Conservation (phyloP, 371 early-diverging fungal species). For the Mucor saturninus region DNA sequence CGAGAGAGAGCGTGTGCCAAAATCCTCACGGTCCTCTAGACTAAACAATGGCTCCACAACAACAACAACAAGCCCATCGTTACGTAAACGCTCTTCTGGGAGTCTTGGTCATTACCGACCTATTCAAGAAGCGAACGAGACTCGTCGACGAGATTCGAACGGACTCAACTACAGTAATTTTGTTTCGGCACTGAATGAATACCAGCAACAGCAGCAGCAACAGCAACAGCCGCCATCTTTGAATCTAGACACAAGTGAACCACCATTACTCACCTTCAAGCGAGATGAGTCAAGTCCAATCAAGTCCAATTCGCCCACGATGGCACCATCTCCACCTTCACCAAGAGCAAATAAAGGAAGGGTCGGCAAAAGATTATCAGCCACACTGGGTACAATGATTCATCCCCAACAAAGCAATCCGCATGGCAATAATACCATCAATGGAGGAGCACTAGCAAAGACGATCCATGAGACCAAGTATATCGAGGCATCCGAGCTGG, state of each 20-base stretch:
- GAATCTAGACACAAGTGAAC: not conserved
- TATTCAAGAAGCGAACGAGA: not conserved
- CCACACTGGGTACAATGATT: conserved; percentile 2
- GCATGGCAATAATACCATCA: not conserved
- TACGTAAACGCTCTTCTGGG: conserved; percentile 21
- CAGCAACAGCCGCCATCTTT: not conserved
- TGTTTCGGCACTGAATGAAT: conserved; percentile 7
- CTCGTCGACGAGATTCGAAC: conserved; percentile 14
- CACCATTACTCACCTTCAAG: not conserved
- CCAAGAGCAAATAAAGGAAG: conserved; percentile 11
- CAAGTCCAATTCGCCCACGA: not conserved
- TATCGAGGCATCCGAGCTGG: conserved; percentile 16
- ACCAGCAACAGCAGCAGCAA: conserved; percentile 7
- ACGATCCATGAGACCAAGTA: conserved; percentile 7
- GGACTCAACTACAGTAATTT: conserved; percentile 14
- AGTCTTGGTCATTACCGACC: conserved; percentile 8
- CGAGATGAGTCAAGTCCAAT: conserved; percentile 1
- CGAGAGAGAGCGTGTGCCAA: not conserved
- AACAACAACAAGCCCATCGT: not conserved
- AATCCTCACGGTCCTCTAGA: not conserved
- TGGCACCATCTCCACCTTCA: not conserved
- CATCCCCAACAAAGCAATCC: conserved; percentile 16
- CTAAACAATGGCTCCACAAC: not conserved
- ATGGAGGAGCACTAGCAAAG: not conserved
- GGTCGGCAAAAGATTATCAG: conserved; percentile 17